These are phyloP conservation scores for Sphaerulina vaccinii DNA, from an alignment of 2,329 filamentous ascomycete genomes.

Conservation along the genomic window DNA sequence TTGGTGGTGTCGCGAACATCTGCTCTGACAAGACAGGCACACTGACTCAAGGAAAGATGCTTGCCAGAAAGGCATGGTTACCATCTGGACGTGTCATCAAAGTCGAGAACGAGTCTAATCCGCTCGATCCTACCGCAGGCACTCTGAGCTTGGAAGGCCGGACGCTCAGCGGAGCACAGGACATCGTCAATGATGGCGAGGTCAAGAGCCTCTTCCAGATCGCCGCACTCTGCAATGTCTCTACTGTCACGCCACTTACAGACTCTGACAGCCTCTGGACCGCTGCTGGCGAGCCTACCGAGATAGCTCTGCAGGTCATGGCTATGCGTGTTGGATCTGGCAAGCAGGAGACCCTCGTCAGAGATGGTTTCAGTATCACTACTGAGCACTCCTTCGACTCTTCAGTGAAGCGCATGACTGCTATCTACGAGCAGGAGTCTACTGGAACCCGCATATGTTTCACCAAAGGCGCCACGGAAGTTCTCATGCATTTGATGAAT, in stretches of 20 bases:
- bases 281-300: slow-evolving; percentile 65
- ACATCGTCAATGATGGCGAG: slow-evolving; percentile 46
- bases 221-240: slow-evolving; percentile 63
- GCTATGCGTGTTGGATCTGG: slow-evolving; percentile 57
- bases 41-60: slow-evolving; percentile 56
- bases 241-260: slow-evolving; percentile 51
- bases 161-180: slow-evolving; percentile 29
- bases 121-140: slow-evolving; percentile 53
- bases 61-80: slow-evolving; percentile 60
- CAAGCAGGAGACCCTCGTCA: slow-evolving; percentile 26
- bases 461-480: slow-evolving; percentile 38
- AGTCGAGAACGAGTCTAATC: slow-evolving; percentile 55
- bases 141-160: slow-evolving; percentile 18
- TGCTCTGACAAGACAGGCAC: slow-evolving; percentile 71
- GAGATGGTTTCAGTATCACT: slow-evolving; percentile 22
- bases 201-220: slow-evolving; percentile 57
- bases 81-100: slow-evolving; percentile 58
- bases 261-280: slow-evolving; percentile 57
- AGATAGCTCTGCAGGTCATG: slow-evolving; percentile 73
- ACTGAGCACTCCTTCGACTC: slow-evolving; percentile 38
- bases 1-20: slow-evolving; percentile 65
- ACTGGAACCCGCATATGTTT: slow-evolving; percentile 26
- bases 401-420: slow-evolving; percentile 38
- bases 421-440: slow-evolving; percentile 27
- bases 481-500: slow-evolving; percentile 33